Conservation (phyloP, 305 asterid species). For the Fraxinus sp. region DNA sequence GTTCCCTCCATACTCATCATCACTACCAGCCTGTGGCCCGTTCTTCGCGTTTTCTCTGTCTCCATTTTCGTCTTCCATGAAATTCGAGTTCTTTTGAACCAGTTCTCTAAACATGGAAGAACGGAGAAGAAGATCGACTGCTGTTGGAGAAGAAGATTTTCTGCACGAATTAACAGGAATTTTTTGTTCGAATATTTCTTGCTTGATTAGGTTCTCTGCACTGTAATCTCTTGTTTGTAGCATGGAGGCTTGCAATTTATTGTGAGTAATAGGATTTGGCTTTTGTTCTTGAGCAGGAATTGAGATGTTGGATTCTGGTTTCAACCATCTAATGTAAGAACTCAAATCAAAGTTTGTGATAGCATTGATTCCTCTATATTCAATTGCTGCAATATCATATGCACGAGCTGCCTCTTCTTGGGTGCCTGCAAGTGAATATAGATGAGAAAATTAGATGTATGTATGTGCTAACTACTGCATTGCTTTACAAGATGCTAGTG, state of each 20-base stretch:
- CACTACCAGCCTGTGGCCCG: background rate
- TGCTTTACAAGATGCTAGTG: background rate
- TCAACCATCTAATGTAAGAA: conserved; percentile 67
- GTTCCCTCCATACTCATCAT: background rate
- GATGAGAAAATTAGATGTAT: background rate
- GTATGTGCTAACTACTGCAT: background rate
- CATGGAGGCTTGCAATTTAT: conserved; percentile 22
- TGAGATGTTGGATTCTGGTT: conserved; percentile 44
- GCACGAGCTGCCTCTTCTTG: conserved; percentile 86
- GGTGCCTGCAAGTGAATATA: conserved; percentile 38
- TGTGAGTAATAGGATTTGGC: background rate
- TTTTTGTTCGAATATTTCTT: background rate
- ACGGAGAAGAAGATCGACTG: conserved; percentile 16
- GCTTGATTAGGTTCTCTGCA: conserved; percentile 27
- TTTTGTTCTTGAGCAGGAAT: conserved; percentile 40
- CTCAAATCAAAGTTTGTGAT: conserved; percentile 76
- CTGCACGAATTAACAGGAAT: background rate
- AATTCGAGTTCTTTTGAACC: conserved; percentile 14
- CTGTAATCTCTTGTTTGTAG: conserved; percentile 42
- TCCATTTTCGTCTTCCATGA: conserved; percentile 30
- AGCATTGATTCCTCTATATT: conserved; percentile 66
- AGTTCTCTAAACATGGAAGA: conserved; percentile 26
- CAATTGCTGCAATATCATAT: conserved; percentile 74
- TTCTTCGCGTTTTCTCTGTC: conserved; percentile 25
- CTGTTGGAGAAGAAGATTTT: conserved; percentile 1